Base-by-base conservation (phyloP, 805 yeast genomes). In the Candida dendrica region DNA sequence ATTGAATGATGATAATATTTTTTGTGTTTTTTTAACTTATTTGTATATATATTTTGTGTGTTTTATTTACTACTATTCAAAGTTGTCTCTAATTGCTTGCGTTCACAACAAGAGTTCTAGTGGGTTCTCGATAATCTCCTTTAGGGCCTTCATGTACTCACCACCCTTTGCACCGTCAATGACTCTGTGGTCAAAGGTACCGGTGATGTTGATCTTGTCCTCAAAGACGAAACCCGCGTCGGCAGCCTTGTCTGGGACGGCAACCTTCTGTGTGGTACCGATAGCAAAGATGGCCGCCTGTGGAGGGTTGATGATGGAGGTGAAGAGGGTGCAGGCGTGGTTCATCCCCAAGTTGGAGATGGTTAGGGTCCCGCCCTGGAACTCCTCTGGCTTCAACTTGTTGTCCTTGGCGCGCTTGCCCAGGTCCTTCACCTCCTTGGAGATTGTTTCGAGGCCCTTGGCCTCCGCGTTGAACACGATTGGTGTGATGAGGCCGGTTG, bases 291-390 rank as follows among this genome's bases (percentile, higher is more conserved):
- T 93, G 39, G 96, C 81, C 40, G 90, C 75, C 70, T 91, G 98
- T 42, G 99, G 99, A 48, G 96, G 98, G 78, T 93, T 93, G 66
- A 93, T 82, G 68, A 93, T 93, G 31, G 98, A 91, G 26, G 98
- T 91, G 80, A 93, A 93, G 63, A 84, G 60, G 50, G 80, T 74
- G 37, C 91, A 97, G 42, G 98, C 98, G 44, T 71, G 78, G 80
- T 93, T 93, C 98, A 93, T 93, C 63, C 99, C 99, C 75, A 93
- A 74, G 83, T 93, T 93, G 52, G 98, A 93, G 61, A 93, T 91
- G 65, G 97, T 89, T 66, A 93, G 87, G 55, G 98, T 90, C 62
- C 99, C 99, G 58, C 99, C 99, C 77, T 88, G 96, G 82, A 85
- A 93, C 72, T 93, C 98, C 66, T 88, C 95, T 49, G 99, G 99